Base-by-base conservation (phyloP, 148 eudicot genomes). In the Mesembryanthemum crystallinum region DNA sequence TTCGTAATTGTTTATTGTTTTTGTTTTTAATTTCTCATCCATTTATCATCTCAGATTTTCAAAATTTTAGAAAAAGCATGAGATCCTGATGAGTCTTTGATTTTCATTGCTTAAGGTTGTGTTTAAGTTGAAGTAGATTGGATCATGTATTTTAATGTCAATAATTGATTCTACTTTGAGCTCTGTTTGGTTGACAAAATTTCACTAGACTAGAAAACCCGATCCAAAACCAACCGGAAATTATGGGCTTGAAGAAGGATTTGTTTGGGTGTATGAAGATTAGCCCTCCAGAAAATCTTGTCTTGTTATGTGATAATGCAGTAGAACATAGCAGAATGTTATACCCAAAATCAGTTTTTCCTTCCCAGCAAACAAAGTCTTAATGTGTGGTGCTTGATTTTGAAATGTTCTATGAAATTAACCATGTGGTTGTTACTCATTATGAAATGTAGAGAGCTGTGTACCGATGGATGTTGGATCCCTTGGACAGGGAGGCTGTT, bases 391-490 rank as follows among this genome's bases (percentile, higher is more conserved):
- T n/a, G 61, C 61, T 57, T 57, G 61, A 57, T 57, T 21, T 52
- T 57, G 27, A 57, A 4, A 0, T 21, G 27, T 23, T 54, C 21
- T 21, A 17, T 21, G 5, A 21, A 18, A 21, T 23, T 3, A 47
- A 3, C 15, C 14, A 15, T 49, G 25, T 47, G 61, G 35, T 27
- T 60, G 5, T 43, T 24, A 20, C 5, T 13, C 7, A 2, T 35
- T 52, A 5, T 57, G 30, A 37, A 43, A 59, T 59, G 73, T 70
- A 93, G 98, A 89, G 78, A 88, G 94, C 92, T 51, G 83, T 93
- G 49, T 91, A 79, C 66, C 80, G 91, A 37, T 91, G 98, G 98
- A 85, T 87, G 76, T 64, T 88, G 84, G 94, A 91, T 29, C 97
- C 97, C 39, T 61, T 60, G 60, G 98, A 93, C 51, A 76, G 97